Evolutionary conservation across 495 filamentous ascomycete genomes (phyloP).

Genomic region (Lophiostoma macrostomum): DNA sequence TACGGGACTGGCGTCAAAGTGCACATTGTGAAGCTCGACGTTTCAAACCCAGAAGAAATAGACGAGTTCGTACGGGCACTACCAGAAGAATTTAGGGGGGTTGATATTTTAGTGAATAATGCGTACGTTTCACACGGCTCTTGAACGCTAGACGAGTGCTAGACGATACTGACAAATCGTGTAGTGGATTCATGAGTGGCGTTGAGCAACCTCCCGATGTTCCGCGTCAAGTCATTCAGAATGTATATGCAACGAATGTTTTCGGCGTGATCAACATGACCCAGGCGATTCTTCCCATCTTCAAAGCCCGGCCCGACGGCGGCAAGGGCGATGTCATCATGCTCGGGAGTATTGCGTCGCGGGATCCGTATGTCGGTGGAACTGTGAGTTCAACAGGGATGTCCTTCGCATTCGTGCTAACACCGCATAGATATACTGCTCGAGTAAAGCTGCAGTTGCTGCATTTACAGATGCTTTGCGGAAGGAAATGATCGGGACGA

Average conservation of each 20-base stretch:
- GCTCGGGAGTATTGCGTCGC: constrained; percentile 89
- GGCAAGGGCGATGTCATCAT: constrained; percentile 93
- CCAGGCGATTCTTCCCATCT: constrained; percentile 83
- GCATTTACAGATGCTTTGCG: constrained; percentile 84
- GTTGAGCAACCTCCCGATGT: constrained; percentile 84
- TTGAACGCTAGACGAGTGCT: too few relatives aligned
- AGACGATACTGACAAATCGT: background rate
- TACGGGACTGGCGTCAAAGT: constrained; percentile 79
- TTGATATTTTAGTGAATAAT: constrained; percentile 94
- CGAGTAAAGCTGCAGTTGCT: constrained; percentile 88
- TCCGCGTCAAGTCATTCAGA: constrained; percentile 70
- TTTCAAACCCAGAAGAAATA: constrained; percentile 78
- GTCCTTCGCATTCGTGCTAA: too few relatives aligned
- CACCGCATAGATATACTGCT: constrained; percentile 75
- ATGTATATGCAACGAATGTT: constrained; percentile 91
- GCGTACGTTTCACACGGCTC: constrained; percentile 81
- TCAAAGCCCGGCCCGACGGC: constrained; percentile 74
- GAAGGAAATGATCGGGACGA: constrained; percentile 80
- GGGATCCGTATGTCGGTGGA: constrained; percentile 84
- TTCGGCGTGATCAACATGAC: constrained; percentile 95
- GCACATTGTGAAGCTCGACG: constrained; percentile 78
- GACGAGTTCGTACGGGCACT: constrained; percentile 69
- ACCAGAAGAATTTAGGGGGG: constrained; percentile 77
- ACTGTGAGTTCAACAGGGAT: constrained; percentile 44
- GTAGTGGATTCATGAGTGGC: constrained; percentile 78